Evolutionary conservation across 78 protist species (phyloP).

Genomic region (Corallochytrium limacisporum): DNA sequence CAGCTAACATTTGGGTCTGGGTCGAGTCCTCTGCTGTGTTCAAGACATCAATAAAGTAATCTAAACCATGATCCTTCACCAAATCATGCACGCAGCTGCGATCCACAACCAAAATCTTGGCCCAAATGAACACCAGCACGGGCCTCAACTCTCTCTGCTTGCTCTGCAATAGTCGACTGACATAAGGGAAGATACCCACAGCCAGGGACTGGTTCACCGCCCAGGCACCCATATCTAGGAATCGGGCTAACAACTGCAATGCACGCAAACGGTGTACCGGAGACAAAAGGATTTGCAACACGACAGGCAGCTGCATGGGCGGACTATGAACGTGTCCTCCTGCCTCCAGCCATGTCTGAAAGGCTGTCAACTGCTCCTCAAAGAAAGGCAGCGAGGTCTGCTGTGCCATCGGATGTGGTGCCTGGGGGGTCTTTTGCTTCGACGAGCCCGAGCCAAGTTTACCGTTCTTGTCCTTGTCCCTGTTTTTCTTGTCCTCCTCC

Average conservation of each 20-base stretch:
- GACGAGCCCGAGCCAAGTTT: too few species aligned
- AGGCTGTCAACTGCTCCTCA: constrained; percentile 80
- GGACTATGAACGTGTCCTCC: constrained; percentile 39
- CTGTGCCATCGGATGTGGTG: too few species aligned
- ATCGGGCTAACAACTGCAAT: constrained; percentile 70
- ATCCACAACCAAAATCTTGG: constrained; percentile 36
- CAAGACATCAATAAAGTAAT: constrained; percentile 55
- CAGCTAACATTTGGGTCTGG: neutral
- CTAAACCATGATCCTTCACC: constrained; percentile 60
- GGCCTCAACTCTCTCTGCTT: constrained; percentile 43
- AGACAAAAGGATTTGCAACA: constrained; percentile 76
- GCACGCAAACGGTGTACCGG: constrained; percentile 85
- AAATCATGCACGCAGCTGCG: constrained; percentile 61
- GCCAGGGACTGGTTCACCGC: constrained; percentile 76
- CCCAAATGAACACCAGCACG: constrained; percentile 83
- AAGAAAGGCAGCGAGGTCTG: constrained; percentile 68
- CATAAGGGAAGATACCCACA: constrained; percentile 93
- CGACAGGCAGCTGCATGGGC: constrained; percentile 91
- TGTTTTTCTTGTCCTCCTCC: neutral
- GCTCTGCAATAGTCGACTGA: constrained; percentile 71
- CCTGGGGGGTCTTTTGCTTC: too few species aligned
- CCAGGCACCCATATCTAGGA: constrained; percentile 86
- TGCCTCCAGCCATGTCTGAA: constrained; percentile 82
- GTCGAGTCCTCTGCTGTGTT: neutral
- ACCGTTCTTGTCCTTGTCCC: neutral